These are phyloP conservation scores for Actinomucor elegans DNA, from an alignment of 371 early-diverging fungal genomes.

Conservation along the genomic window DNA sequence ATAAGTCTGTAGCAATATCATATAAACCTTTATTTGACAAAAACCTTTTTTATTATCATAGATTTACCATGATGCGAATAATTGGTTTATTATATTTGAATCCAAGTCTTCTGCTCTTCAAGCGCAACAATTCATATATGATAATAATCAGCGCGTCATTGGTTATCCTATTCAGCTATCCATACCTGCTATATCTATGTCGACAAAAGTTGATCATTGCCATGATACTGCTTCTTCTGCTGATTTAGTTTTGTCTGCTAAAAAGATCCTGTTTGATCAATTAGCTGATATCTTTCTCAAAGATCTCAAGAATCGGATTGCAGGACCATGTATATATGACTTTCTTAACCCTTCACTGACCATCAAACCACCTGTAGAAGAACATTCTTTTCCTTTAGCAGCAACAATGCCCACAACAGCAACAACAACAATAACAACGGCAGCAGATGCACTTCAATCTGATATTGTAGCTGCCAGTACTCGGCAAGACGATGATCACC, in stretches of 20 bases:
- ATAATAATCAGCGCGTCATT: not conserved
- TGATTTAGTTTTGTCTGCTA: too few relatives aligned
- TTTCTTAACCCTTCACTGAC: conserved; percentile 36
- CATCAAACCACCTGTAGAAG: not conserved
- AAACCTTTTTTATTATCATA: too few relatives aligned
- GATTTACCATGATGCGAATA: conserved; percentile 50
- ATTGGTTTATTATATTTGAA: conserved; percentile 56
- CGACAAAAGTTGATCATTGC: too few relatives aligned
- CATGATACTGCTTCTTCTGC: too few relatives aligned
- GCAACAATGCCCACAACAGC: not conserved
- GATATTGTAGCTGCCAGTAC: not conserved
- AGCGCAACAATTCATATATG: conserved; percentile 28
- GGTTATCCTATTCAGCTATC: not conserved
- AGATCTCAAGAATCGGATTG: conserved; percentile 54
- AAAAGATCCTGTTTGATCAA: conserved; percentile 45
- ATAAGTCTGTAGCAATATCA: too few relatives aligned
- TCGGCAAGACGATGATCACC: not conserved
- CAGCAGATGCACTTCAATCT: not conserved
- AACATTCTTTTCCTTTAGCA: too few relatives aligned
- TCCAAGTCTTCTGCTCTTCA: conserved; percentile 40
- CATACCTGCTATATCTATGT: too few relatives aligned
- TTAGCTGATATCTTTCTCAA: conserved; percentile 57
- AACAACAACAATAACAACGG: not conserved
- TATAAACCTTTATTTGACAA: too few relatives aligned
- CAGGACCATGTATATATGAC: conserved; percentile 52